A percentile compares a stretch with the other conserved stretches of the same genome.
Evolutionary conservation across 768 basidiomycete species (phyloP).

Genomic region (Russula sp.): DNA sequence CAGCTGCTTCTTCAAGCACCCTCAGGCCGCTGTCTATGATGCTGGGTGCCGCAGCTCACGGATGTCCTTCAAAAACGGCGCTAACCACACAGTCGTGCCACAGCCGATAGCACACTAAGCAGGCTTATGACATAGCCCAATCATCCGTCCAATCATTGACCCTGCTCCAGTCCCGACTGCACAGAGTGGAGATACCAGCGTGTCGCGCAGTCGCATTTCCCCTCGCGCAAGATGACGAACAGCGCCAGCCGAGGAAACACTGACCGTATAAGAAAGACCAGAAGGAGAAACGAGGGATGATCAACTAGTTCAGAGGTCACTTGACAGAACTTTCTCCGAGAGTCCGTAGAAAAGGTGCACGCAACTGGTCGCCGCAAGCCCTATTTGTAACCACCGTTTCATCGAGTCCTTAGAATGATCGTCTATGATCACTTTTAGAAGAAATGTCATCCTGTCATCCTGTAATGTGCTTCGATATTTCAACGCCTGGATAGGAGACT

Average conservation of each 20-base stretch:
- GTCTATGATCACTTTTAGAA: no score
- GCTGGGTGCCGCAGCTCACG: slow-evolving; percentile 28
- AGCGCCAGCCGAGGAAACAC: background rate
- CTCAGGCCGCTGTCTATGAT: no score
- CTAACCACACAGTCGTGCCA: background rate
- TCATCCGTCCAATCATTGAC: background rate
- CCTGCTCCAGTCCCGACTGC: background rate
- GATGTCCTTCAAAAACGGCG: background rate
- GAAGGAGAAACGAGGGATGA: no score
- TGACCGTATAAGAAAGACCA: no score
- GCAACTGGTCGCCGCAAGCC: background rate
- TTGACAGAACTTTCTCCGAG: no score
- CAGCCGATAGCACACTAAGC: no score
- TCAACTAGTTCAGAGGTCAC: no score
- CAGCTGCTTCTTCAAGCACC: no score
- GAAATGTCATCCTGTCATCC: background rate
- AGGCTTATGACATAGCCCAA: background rate
- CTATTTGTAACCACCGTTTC: background rate
- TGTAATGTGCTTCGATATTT: no score
- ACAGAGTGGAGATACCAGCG: background rate
- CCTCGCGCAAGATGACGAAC: no score
- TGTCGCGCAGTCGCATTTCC: background rate
- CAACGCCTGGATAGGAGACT: background rate
- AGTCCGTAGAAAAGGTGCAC: background rate
- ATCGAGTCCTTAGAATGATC: no score